A percentile compares a stretch with the other conserved stretches of the same genome.
phyloP scores from a whole-genome alignment of 202 grass and related monocot species.

The Schoenoplectus tabernaemontani region DNA sequence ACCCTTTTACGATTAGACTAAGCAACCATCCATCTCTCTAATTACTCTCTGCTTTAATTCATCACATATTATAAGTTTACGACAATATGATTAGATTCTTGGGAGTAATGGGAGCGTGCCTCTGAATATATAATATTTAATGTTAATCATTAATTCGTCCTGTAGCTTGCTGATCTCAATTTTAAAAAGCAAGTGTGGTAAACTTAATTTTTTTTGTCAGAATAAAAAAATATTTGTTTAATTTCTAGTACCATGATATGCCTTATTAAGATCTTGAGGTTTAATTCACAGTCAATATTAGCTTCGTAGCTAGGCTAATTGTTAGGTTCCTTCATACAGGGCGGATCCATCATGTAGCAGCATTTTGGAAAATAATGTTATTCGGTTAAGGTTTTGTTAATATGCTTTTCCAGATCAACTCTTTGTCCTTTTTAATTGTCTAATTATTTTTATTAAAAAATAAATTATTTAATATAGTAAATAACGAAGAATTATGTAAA shows the following conservation, averaged over 20 bases:
- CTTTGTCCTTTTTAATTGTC: too few relatives aligned
- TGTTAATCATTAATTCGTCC: slow-evolving; percentile 1
- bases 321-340: neutral
- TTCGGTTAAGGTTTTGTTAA: too few relatives aligned
- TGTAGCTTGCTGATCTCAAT: neutral
- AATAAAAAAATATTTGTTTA: neutral
- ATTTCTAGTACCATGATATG: neutral
- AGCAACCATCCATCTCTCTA: neutral
- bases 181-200: neutral
- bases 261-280: neutral
- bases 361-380: too few relatives aligned
- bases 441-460: too few relatives aligned
- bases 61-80: neutral
- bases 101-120: neutral
- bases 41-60: too few relatives aligned
- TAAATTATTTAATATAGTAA: too few relatives aligned
- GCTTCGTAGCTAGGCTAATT: neutral
- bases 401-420: too few relatives aligned
- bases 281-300: too few relatives aligned
- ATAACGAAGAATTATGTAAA: too few relatives aligned
- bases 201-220: neutral
- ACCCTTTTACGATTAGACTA: slow-evolving; percentile 2
- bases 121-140: neutral
- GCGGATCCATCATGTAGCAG: too few relatives aligned
- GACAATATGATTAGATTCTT: slow-evolving; percentile 20